Conservation (phyloP, 2,329 filamentous ascomycete genomes). For the Aureobasidium namibiae region DNA sequence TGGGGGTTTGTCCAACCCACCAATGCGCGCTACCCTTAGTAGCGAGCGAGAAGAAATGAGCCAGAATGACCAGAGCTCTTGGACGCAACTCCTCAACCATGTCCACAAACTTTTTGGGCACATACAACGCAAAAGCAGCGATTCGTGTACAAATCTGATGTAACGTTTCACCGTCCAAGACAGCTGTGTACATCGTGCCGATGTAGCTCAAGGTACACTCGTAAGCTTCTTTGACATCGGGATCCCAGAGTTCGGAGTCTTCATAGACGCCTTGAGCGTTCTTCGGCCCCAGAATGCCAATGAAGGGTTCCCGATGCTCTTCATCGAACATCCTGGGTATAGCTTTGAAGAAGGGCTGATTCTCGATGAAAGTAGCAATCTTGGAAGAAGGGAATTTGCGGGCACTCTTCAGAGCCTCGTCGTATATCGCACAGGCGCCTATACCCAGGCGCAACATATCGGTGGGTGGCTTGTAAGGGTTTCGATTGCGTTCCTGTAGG, state of each 20-base stretch:
- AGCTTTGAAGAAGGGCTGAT: constrained; percentile 7
- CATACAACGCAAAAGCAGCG: constrained; percentile 25
- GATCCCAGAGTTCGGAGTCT: constrained; percentile 11
- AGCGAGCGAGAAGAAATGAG: constrained; percentile 27
- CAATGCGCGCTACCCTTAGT: constrained; percentile 22
- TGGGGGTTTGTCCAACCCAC: constrained; percentile 23
- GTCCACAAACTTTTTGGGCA: constrained; percentile 24
- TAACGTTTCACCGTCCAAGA: constrained; percentile 19
- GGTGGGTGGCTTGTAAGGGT: constrained; percentile 24
- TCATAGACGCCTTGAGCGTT: neutral
- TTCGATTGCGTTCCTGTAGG: constrained; percentile 21
- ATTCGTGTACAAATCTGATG: constrained; percentile 24
- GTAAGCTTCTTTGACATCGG: constrained; percentile 20
- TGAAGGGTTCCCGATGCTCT: constrained; percentile 19
- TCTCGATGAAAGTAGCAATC: constrained; percentile 4
- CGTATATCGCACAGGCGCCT: constrained; percentile 22
- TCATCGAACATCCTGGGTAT: constrained; percentile 19
- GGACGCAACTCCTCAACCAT: constrained; percentile 25
- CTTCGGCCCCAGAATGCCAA: constrained; percentile 15
- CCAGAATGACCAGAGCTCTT: constrained; percentile 27
- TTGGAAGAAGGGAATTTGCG: constrained; percentile 17
- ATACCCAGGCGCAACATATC: constrained; percentile 26
- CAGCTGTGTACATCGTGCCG: constrained; percentile 20
- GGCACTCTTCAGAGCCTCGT: constrained; percentile 18
- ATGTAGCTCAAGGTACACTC: constrained; percentile 24